These are phyloP conservation scores for Pythium rhizo-oryzae DNA, from an alignment of 352 stramenopile genomes.

Conservation along the genomic window DNA sequence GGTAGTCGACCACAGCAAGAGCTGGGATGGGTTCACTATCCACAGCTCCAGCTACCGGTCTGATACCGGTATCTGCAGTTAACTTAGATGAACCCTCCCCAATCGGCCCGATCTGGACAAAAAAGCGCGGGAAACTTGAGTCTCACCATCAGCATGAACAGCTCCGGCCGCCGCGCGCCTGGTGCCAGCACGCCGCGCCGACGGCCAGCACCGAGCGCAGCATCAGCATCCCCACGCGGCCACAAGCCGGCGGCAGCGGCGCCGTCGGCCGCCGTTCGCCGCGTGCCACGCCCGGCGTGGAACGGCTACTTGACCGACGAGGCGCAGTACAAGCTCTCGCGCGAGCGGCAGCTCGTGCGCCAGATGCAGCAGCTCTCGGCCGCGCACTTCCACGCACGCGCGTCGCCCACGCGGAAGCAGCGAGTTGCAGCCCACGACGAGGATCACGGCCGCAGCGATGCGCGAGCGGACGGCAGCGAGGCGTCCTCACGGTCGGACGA, in stretches of 20 bases:
- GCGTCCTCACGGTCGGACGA: too few species aligned
- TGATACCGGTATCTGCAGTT: neutral
- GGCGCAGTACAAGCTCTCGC: slow-evolving; percentile 47
- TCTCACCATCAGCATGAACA: neutral
- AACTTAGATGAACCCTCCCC: neutral
- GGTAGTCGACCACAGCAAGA: too few species aligned
- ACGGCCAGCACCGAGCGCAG: neutral
- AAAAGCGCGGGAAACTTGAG: slow-evolving; percentile 9
- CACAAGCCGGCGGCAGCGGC: neutral
- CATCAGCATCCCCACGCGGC: neutral
- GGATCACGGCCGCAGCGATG: neutral
- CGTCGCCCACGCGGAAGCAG: neutral
- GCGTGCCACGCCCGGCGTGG: slow-evolving; percentile 42
- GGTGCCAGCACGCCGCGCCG: neutral
- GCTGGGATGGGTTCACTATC: too few species aligned
- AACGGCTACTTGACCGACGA: slow-evolving; percentile 59
- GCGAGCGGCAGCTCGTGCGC: slow-evolving; percentile 35
- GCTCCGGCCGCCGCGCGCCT: neutral
- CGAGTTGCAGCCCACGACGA: neutral
- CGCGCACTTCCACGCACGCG: slow-evolving; percentile 23
- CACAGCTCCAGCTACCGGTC: neutral
- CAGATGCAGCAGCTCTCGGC: slow-evolving; percentile 29
- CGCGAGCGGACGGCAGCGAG: too few species aligned
- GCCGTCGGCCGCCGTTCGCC: neutral
- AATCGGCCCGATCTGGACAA: too few species aligned